Evolutionary conservation across 805 yeast species (phyloP).

Genomic region (Clavispora santaluciae): DNA sequence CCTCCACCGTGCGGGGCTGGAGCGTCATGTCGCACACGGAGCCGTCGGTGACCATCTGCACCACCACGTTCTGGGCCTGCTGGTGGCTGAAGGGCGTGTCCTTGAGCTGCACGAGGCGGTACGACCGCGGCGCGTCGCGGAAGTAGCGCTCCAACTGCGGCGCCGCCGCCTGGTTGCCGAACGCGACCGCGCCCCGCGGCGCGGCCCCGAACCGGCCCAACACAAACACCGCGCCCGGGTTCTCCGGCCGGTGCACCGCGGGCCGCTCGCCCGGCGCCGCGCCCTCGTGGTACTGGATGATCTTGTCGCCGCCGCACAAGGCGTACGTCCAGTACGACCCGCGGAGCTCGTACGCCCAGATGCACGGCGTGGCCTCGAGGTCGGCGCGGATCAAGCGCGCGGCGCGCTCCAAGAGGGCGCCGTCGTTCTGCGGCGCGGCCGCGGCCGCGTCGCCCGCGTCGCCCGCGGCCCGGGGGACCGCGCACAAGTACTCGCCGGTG

Average conservation of each 20-base stretch:
- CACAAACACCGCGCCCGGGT: constrained; percentile 30
- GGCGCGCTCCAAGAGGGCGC: constrained; percentile 9
- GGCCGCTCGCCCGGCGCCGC: constrained; percentile 16
- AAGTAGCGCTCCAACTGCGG: constrained; percentile 10
- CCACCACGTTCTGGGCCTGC: constrained; percentile 23
- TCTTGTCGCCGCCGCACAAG: constrained; percentile 44
- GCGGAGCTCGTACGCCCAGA: constrained; percentile 15
- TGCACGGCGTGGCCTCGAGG: constrained; percentile 7
- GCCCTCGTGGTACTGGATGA: constrained; percentile 46
- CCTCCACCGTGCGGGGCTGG: constrained; percentile 47
- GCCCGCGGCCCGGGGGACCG: constrained; percentile 6
- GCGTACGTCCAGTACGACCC: constrained; percentile 54
- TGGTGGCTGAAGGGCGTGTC: constrained; percentile 15
- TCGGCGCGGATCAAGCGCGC: constrained; percentile 7
- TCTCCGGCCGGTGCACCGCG: constrained; percentile 23
- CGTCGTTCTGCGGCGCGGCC: constrained; percentile 1
- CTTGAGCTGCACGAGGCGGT: constrained; percentile 16
- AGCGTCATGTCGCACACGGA: constrained; percentile 56
- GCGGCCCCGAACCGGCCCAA: constrained; percentile 29
- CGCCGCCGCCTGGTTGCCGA: constrained; percentile 19
- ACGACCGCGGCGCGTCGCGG: constrained; percentile 23
- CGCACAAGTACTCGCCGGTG: constrained; percentile 11
- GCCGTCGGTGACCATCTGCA: constrained; percentile 43
- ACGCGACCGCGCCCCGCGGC: constrained; percentile 6
- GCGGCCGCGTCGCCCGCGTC: background rate